Conservation (phyloP, 2,329 filamentous ascomycete species). For the Fusarium haematococcum region DNA sequence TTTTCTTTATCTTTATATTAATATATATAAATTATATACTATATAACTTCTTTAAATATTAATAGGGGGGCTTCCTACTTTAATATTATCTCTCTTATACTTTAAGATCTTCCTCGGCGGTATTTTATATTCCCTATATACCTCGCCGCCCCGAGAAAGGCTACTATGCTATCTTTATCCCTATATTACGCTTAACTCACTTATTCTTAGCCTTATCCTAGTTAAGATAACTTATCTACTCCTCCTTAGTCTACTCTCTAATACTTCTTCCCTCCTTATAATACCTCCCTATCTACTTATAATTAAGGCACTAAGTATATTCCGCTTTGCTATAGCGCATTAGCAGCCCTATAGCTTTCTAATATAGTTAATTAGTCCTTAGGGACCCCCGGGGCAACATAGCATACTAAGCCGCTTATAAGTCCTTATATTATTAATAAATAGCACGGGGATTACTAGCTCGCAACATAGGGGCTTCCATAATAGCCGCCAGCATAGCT, state of each 20-base stretch:
- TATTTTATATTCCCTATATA: not conserved
- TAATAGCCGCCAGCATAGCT: too few relatives aligned
- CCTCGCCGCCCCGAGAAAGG: not conserved
- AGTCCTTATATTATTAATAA: conserved; percentile 10
- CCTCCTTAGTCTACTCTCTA: not conserved
- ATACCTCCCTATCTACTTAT: conserved; percentile 3
- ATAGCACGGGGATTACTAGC: conserved; percentile 5
- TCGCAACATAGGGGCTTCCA: not conserved
- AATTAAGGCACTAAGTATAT: conserved; percentile 5
- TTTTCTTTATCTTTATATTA: too few relatives aligned
- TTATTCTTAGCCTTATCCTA: conserved; percentile 6
- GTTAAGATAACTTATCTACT: conserved; percentile 7
- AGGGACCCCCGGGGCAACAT: not conserved
- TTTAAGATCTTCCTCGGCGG: too few relatives aligned
- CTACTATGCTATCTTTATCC: not conserved
- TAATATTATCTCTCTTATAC: too few relatives aligned
- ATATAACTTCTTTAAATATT: too few relatives aligned
- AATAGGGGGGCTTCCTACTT: too few relatives aligned
- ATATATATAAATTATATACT: too few relatives aligned
- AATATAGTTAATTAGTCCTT: conserved; percentile 7
- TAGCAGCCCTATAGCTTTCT: conserved; percentile 1
- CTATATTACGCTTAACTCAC: not conserved
- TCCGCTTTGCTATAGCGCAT: not conserved
- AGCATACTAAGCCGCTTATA: conserved; percentile 3
- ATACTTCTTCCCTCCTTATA: not conserved